Base-by-base conservation (phyloP, 2,329 filamentous ascomycete genomes). In the Orbilia blumenaviensis region DNA sequence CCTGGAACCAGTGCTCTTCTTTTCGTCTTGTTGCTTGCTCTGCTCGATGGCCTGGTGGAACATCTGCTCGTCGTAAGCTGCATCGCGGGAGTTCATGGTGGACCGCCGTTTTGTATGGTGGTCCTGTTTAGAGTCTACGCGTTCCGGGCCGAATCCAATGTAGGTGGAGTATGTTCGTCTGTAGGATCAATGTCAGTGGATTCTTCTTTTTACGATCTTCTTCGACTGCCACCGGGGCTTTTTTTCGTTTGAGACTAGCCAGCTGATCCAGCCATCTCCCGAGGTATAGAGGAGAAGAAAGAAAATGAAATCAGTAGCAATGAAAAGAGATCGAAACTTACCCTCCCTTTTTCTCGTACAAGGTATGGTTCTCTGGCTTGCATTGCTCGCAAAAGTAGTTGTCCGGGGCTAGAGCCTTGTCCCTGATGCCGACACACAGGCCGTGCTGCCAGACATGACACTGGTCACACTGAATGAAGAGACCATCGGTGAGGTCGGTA, bases 401-500 rank as follows among this genome's bases (percentile, higher is more conserved):
- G 66, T 98, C 94, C 8, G 95, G 95, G 79, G 92, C 94, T 82
- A 91, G 90, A 79, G 92, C 91, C 83, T 97, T 94, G 79, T 95
- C 95, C 85, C 96, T 93, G 81, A 99, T 97, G 76, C 95, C 94
- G 74, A 99, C 94, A 82, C 95, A 99, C 76, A 94, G 94, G 81
- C 95, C 95, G 82, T 99, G 95, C 83, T 99, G 95, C 95, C 94
- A 99, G 78, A 98, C 95, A 82, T 96, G 96, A 86, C 95, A 99
- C 78, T 92, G 87, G 84, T 98, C 95, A 87, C 95, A 99, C 85
- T 98, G 94, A 79, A 99, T 94, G 84, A 97, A 99, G 84, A 98
- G 91, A 62, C 94, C 94, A 48, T 94, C 95, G 79, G 94, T 87
- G 79, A 98, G 94, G 81, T 97, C 93, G 32, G 90, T 89, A 78